Conservation (phyloP, 2,329 filamentous ascomycete genomes). For the Orbilia javanica region DNA sequence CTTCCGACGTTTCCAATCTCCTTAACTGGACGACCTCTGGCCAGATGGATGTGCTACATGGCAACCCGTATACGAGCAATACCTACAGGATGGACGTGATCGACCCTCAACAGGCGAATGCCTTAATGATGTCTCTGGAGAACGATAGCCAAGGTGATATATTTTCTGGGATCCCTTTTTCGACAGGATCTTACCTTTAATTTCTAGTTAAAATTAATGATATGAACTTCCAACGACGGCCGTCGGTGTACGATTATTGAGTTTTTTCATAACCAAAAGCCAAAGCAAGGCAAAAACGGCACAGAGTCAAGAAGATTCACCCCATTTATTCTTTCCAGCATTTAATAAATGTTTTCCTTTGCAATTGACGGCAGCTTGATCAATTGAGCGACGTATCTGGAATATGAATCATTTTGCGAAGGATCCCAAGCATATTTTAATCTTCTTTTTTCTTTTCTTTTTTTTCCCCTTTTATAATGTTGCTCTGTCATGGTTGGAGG, state of each 20-base stretch:
- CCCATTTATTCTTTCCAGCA: conserved; percentile 28
- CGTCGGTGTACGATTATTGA: conserved; percentile 59
- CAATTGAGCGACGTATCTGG: conserved; percentile 41
- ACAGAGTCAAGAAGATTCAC: not conserved
- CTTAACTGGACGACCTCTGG: conserved; percentile 46
- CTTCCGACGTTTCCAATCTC: conserved; percentile 45
- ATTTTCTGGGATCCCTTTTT: conserved; percentile 59
- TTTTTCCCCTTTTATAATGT: conserved; percentile 27
- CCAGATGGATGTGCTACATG: conserved; percentile 51
- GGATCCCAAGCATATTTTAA: conserved; percentile 11
- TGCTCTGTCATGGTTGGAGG: conserved; percentile 27
- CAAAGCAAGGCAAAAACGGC: conserved; percentile 19
- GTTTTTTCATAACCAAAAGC: conserved; percentile 37
- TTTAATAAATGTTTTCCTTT: conserved; percentile 28
- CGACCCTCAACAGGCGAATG: conserved; percentile 53
- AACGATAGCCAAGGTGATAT: conserved; percentile 59
- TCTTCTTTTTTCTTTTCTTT: too few relatives aligned
- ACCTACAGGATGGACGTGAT: conserved; percentile 58
- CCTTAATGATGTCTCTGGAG: conserved; percentile 57
- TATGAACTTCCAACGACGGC: conserved; percentile 57
- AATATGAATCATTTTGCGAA: conserved; percentile 38
- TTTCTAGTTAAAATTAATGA: conserved; percentile 58
- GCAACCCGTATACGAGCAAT: conserved; percentile 53
- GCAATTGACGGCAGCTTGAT: conserved; percentile 14
- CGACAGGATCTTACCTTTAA: conserved; percentile 59